A percentile compares a stretch with the other conserved stretches of the same genome.
These are phyloP conservation scores for Aspergillus leporis DNA, from an alignment of 495 filamentous ascomycete genomes.

Conservation along the genomic window DNA sequence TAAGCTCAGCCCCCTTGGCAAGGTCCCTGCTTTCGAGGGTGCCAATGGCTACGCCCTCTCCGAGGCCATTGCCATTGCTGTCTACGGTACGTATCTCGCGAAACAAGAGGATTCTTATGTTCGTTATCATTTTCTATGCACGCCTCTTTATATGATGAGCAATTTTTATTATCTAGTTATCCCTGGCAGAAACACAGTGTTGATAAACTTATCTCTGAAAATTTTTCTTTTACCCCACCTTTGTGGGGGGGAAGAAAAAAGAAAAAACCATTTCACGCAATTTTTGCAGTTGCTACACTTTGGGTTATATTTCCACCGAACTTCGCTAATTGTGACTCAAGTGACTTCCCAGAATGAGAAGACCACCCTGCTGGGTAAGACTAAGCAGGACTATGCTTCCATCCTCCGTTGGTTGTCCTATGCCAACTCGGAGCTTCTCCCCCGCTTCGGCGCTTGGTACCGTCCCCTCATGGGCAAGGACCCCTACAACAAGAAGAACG, in stretches of 20 bases:
- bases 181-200: constrained; percentile 95
- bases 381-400: constrained; percentile 98
- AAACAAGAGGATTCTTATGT: neutral
- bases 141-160: constrained; percentile 69
- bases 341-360: constrained; percentile 99
- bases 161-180: constrained; percentile 82
- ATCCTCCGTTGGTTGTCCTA: constrained; percentile 97
- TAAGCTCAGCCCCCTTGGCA: constrained; percentile 83
- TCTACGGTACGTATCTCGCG: constrained; percentile 80
- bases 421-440: constrained; percentile 81
- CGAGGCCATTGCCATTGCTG: constrained; percentile 91
- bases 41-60: constrained; percentile 86
- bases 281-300: constrained; percentile 6
- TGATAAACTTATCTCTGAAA: constrained; percentile 71
- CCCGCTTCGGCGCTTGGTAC: constrained; percentile 78
- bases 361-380: constrained; percentile 97
- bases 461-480: constrained; percentile 80
- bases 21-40: constrained; percentile 89
- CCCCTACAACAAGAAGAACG: constrained; percentile 95
- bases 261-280: constrained; percentile 14
- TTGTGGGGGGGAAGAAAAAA: constrained; percentile 6
- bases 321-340: constrained; percentile 44
- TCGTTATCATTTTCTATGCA: neutral
- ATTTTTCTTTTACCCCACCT: constrained; percentile 35
- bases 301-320: neutral